Conservation (phyloP, 2,329 filamentous ascomycete genomes). For the Myriosclerotinia scirpicola region DNA sequence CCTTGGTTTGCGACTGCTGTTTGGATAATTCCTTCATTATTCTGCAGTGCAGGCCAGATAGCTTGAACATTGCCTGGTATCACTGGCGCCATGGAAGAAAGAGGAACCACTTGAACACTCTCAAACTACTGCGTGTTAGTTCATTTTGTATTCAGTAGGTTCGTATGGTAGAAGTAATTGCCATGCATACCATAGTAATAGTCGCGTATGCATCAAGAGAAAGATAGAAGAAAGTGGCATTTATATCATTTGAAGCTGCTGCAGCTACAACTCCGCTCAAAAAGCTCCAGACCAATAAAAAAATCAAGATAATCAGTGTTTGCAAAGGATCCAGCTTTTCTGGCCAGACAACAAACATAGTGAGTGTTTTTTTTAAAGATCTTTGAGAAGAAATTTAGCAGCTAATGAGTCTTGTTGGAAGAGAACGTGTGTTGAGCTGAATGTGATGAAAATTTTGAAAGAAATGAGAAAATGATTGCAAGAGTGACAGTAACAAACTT, state of each 20-base stretch:
- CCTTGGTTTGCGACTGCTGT: slow-evolving; percentile 10
- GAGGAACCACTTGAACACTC: slow-evolving; percentile 14
- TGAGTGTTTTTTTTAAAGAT: background rate
- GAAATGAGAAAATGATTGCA: background rate
- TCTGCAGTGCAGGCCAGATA: slow-evolving; percentile 15
- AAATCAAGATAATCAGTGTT: background rate
- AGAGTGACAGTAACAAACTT: background rate
- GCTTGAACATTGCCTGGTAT: slow-evolving; percentile 15
- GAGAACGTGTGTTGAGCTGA: background rate
- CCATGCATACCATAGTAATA: background rate
- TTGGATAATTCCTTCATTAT: slow-evolving; percentile 3
- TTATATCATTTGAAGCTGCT: background rate
- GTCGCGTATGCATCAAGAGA: slow-evolving; percentile 7
- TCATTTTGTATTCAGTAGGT: no score
- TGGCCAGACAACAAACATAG: background rate
- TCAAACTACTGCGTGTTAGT: background rate
- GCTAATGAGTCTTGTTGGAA: background rate
- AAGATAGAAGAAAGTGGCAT: slow-evolving; percentile 16
- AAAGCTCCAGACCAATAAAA: background rate
- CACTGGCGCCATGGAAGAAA: background rate
- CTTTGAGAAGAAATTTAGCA: background rate
- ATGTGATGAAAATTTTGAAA: background rate
- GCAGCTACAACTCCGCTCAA: background rate
- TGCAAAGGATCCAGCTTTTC: background rate
- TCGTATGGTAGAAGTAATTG: no score